Conservation (phyloP, 768 basidiomycete species). For the Phanerochaete sordida region DNA sequence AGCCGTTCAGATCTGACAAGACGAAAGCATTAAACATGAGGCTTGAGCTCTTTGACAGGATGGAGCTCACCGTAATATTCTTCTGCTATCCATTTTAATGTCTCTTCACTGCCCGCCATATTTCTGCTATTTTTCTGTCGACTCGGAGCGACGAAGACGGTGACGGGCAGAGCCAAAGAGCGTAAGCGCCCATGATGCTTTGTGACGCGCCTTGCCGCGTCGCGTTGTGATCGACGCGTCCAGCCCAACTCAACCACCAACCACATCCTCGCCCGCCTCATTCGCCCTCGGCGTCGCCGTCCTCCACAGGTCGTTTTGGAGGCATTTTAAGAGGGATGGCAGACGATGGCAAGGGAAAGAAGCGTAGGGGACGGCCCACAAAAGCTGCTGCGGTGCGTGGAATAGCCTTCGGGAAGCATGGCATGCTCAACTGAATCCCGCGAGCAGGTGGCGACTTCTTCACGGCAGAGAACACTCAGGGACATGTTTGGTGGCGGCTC, state of each 20-base stretch:
- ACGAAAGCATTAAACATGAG: neutral
- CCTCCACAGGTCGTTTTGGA: neutral
- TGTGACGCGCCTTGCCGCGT: slow-evolving; percentile 5
- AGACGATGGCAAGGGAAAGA: slow-evolving; percentile 5
- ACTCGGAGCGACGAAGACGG: neutral
- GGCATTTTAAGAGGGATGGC: neutral
- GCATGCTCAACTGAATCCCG: no score
- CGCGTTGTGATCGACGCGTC: slow-evolving; percentile 8
- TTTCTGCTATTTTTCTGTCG: neutral
- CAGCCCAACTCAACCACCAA: neutral
- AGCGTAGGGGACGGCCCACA: neutral
- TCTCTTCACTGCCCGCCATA: slow-evolving; percentile 4
- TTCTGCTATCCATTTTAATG: slow-evolving; percentile 18
- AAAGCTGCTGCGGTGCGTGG: slow-evolving; percentile 2
- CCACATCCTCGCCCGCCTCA: neutral
- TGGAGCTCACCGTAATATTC: slow-evolving; percentile 18
- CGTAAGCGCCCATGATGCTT: neutral
- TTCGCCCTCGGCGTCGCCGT: neutral
- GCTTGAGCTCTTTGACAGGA: neutral
- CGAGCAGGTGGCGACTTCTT: neutral
- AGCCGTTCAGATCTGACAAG: slow-evolving; percentile 55
- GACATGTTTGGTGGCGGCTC: slow-evolving; percentile 11
- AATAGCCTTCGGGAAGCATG: neutral
- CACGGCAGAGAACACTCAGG: slow-evolving; percentile 8
- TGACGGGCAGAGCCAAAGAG: neutral